Evolutionary conservation across 2,329 filamentous ascomycete genomes (phyloP), one percentile per base, ranked within the genome.

Genomic region (Ophiocordyceps robertsii): DNA sequence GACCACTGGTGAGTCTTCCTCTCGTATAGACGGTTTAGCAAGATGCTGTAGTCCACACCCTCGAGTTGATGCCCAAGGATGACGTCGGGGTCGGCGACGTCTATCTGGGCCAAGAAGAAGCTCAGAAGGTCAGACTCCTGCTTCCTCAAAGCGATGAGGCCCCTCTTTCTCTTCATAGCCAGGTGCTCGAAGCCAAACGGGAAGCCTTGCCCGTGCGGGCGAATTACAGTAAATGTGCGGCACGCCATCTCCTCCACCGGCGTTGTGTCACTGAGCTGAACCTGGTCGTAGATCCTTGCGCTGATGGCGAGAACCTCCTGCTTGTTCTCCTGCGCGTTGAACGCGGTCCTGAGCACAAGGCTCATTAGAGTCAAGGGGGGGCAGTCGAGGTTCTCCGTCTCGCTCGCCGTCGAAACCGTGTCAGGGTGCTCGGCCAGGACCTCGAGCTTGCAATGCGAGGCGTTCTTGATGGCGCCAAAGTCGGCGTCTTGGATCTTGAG

Each of bases 351-450:
- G 55, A 98, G 72, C 8, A 88, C 80, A 47, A 98, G 67, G 61
- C 88, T 95, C 90, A 98, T 95, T n/a, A 98, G 65, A 1, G 89
- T 96, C 56, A 98, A 67, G 8, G 88, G 86, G 19, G 92, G 92
- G 2, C 80, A 76, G 40, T 95, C 87, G 31, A 89, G 60, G 47
- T 80, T 86, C 48, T 95, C 88, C 0, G 80, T 78, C 40, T 95
- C 87, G 48, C 72, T 80, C 41, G 92, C 60, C 4, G 80, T 71
- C 1, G 76, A 77, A 46, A 98, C 77, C 54, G 77, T 76, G 53
- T 82, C 80, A 2, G 92, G 90, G 47, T 88, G 83, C 31, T 76
- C 73, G 38, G 88, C 83, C 52, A 84, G 75, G 39, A 94, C 80
- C 62, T 98, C 92, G 11, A 98, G 77, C 63, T 95, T 96, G 70